Percentiles rank a stretch among this genome's conserved stretches.
Evolutionary conservation across 257 asterid species (phyloP).

Genomic region (Solanum medicagineum): DNA sequence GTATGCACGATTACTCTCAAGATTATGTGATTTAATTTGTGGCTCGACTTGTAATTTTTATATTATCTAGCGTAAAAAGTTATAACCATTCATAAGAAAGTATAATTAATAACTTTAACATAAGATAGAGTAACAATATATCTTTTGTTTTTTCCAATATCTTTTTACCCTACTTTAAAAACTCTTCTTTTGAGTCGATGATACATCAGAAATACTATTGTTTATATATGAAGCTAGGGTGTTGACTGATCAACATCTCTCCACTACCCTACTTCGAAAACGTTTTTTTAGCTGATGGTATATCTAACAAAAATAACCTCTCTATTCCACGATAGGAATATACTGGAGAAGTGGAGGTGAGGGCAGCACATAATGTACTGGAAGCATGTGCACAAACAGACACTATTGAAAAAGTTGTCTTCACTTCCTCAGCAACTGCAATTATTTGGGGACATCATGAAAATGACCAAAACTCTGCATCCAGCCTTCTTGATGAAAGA

Average conservation of each 20-base stretch:
- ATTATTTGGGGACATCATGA: constrained; percentile 44
- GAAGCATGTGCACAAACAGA: constrained; percentile 95
- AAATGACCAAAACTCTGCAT: background rate
- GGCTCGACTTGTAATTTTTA: background rate
- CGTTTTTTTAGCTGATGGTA: background rate
- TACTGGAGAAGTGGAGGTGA: constrained; percentile 73
- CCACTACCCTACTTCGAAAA: background rate
- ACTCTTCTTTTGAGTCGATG: too few species aligned
- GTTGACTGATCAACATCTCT: background rate
- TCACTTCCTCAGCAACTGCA: constrained; percentile 84
- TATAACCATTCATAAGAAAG: background rate
- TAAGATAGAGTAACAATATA: background rate
- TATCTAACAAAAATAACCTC: background rate
- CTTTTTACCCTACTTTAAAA: too few species aligned
- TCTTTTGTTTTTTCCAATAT: too few species aligned
- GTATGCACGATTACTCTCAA: constrained; percentile 21
- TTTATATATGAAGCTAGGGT: background rate
- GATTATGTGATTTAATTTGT: background rate
- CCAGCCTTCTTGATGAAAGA: constrained; percentile 44
- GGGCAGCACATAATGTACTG: constrained; percentile 90
- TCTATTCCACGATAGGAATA: constrained; percentile 28
- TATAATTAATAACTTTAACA: background rate
- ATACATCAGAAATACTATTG: too few species aligned
- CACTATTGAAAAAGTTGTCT: constrained; percentile 66
- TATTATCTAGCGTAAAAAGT: background rate